Evolutionary conservation across 306 rosid genomes (phyloP), one percentile per base, ranked within the genome.

Genomic region (Cajanus cajan): DNA sequence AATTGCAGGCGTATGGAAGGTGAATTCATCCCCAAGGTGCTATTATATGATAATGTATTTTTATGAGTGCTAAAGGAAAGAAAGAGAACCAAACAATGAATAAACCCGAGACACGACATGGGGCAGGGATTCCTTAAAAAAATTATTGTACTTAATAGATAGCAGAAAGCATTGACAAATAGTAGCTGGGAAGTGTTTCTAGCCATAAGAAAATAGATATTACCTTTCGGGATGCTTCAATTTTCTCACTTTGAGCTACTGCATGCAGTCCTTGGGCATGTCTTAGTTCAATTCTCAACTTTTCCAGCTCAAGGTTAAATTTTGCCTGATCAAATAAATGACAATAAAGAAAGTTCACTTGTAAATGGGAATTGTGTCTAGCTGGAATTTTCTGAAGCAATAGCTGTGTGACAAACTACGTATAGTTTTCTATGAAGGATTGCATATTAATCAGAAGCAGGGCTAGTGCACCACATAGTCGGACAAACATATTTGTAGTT

Each of bases 261-360:
- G 97, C 93, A 68, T 86, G 90, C 93, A 96, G 86, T 87, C 94
- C 99, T 80, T 86, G 93, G 68, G 81, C 97, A 82, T 91, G 97
- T 83, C 90, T 90, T 70, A 96, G 93, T 79, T 96, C 94, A 69
- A 85, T 84, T 86, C 97, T 93, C 82, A 96, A 84, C 89, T 87
- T 90, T 83, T 96, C 98, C 68, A 96, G 87, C 86, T 91, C 98
- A 76, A 91, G 82, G 85, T 82, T 83, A 58, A 96, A 40, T 78
- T 78, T 78, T n/a, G 18, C 88, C 99, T 95, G 93, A 71, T 74
- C 71, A 83, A n/a, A 69, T 50, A 82, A 77, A 73, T 48, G 68
- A 63, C 58, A 45, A 41, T 59, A 51, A 61, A 69, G 51, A 50
- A 47, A 80, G 43, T 58, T 82, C 59, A 58, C 47, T 39, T 28